phyloP scores from a whole-genome alignment of 352 stramenopile genomes.

The Pythium guiyangense region DNA sequence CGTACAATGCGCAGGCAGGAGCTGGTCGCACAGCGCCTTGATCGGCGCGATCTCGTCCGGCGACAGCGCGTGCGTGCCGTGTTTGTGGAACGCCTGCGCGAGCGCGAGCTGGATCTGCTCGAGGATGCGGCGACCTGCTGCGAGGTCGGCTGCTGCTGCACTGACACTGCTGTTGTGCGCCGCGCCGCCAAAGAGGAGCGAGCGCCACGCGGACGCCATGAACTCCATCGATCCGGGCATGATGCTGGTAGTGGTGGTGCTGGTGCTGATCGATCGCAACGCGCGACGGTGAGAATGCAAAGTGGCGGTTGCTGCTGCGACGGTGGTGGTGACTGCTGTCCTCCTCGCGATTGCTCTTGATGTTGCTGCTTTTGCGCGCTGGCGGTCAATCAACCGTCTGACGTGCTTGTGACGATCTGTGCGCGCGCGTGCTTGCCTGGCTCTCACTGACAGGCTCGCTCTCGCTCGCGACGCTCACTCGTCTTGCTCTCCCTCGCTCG shows the following conservation, averaged over 20 bases:
- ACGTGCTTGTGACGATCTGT: no score
- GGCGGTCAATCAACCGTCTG: no score
- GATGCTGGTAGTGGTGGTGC: not conserved
- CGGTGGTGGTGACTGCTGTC: no score
- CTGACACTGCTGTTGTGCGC: not conserved
- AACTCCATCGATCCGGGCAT: conserved; percentile 28
- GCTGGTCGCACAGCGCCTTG: conserved; percentile 61
- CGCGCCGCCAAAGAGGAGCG: conserved; percentile 22
- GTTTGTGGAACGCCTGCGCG: conserved; percentile 29
- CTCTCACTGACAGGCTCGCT: no score
- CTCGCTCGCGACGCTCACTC: not conserved
- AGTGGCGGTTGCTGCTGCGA: not conserved
- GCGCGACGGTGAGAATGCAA: no score
- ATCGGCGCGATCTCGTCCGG: conserved; percentile 58
- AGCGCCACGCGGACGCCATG: conserved; percentile 40
- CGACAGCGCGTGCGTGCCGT: conserved; percentile 35
- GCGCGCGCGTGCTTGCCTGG: no score
- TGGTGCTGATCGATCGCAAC: no score
- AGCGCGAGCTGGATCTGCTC: conserved; percentile 47
- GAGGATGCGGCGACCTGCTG: conserved; percentile 31
- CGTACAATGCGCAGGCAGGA: conserved; percentile 64
- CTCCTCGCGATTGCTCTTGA: no score
- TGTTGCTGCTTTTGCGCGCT: no score
- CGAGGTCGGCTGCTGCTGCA: conserved; percentile 17
- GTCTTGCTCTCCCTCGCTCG: not conserved